Evolutionary conservation across 2,329 filamentous ascomycete species (phyloP), one percentile per base, ranked within the genome.

Genomic region (Fusarium floridanum): DNA sequence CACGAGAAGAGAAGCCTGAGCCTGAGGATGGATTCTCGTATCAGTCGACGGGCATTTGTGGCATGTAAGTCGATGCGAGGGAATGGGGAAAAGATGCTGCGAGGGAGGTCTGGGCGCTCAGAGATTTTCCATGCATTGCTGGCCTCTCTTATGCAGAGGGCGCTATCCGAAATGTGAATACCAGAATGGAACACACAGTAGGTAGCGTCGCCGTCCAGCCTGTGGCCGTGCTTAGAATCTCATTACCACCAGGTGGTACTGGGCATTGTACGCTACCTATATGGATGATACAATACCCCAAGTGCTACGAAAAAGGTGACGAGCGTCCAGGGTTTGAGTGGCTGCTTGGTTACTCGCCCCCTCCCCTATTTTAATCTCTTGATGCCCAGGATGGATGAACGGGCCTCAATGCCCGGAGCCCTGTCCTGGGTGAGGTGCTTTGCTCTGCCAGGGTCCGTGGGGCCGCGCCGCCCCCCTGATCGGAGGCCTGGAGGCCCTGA

Each of bases 351-450:
- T 34, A n/a, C 27, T 34, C 11, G 27, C 50, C 50, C 27, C 50
- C 50, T 55, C 73, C 70, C 56, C 68, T 72, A 74, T 74, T 64
- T 73, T 66, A 76, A 76, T 66, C 56, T 71, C 61, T 64, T 29
- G 45, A 63, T 64, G 61, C 34, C 62, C 39, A 69, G 69, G 65
- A 61, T 73, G 63, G 59, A 70, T 64, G 50, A 43, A 57, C 17
- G 48, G 59, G 59, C 59, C 61, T 64, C 61, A 64, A 41, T 55
- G 45, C 45, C 48, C 27, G 17, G 10, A 32, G 27, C 48, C 48
- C 29, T 55, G 48, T 29, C 27, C 48, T 27, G 45, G 22, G 22
- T 45, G n/a, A 45, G 41, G 41, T 22, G 41, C 20, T 22, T 22
- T 20, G 14, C 34, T 20, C 17, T 29, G 59, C 39, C 16, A 56